phyloP scores from a whole-genome alignment of 2,329 filamentous ascomycete species.

The Talaromyces islandicus region DNA sequence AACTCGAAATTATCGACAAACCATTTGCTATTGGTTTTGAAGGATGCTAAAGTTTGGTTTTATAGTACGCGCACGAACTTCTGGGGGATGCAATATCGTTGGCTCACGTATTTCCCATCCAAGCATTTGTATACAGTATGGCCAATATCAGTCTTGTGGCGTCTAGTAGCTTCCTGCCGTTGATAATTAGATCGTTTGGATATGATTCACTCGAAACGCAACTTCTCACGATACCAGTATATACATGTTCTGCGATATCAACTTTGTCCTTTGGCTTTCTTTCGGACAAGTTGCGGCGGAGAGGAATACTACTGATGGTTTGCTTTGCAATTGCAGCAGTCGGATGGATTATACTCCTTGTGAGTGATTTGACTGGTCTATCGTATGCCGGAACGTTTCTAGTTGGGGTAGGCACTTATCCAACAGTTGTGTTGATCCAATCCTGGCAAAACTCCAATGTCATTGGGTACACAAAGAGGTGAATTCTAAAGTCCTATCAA shows the following conservation, averaged over 20 bases:
- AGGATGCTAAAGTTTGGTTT: constrained; percentile 1
- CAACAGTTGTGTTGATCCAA: constrained; percentile 1
- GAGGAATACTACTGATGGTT: neutral
- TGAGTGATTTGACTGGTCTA: neutral
- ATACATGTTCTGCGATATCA: neutral
- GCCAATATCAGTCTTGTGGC: neutral
- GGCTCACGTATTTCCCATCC: neutral
- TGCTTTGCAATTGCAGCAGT: neutral
- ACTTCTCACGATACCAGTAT: neutral
- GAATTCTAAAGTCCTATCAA: neutral
- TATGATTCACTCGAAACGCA: neutral
- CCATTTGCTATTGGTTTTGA: neutral
- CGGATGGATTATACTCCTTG: neutral
- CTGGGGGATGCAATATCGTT: neutral
- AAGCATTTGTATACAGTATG: neutral
- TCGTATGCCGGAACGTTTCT: neutral
- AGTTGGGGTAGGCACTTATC: neutral
- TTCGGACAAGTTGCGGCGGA: neutral
- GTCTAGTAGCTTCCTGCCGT: neutral
- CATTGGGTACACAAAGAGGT: constrained; percentile 5
- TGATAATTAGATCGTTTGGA: neutral
- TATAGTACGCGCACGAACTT: neutral
- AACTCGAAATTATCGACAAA: neutral
- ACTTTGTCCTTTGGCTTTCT: neutral
- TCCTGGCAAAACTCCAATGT: constrained; percentile 1